These are phyloP conservation scores for Leishmania braziliensis DNA, from an alignment of 208 protist species.

Conservation along the genomic window DNA sequence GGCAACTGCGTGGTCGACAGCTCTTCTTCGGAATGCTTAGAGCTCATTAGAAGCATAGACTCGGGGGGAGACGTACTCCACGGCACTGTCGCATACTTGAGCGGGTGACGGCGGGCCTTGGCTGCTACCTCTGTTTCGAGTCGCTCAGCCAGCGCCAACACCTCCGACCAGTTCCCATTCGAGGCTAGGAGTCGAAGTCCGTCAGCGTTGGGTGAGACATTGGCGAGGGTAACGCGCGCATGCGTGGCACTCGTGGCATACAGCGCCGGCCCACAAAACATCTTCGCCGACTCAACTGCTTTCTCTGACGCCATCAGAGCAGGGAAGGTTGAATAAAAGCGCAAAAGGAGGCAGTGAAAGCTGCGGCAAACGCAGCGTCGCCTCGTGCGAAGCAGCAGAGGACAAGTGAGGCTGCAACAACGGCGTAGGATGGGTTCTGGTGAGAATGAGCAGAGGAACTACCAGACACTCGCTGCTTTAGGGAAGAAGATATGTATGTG, in stretches of 20 bases:
- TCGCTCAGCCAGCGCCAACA: slow-evolving; percentile 53
- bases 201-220: slow-evolving; percentile 59
- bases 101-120: slow-evolving; percentile 18
- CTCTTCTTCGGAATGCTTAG: neutral
- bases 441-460: neutral
- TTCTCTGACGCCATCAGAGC: slow-evolving; percentile 29
- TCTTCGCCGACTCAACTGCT: slow-evolving; percentile 16
- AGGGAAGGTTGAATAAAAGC: neutral
- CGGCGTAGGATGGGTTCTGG: neutral
- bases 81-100: slow-evolving; percentile 8
- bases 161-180: slow-evolving; percentile 75
- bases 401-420: neutral
- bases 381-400: no score
- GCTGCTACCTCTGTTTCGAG: slow-evolving; percentile 47
- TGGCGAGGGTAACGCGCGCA: slow-evolving; percentile 14
- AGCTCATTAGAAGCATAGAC: neutral
- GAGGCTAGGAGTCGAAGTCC: slow-evolving; percentile 60
- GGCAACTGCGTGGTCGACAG: neutral
- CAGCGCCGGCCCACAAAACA: slow-evolving; percentile 26
- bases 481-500: neutral
- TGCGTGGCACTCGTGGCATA: slow-evolving; percentile 17
- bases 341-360: neutral
- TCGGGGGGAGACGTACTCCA: neutral
- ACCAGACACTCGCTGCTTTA: neutral
- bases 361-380: neutral